Evolutionary conservation across 176 grass and related monocot species (phyloP).

Genomic region (Triticum monococcum): DNA sequence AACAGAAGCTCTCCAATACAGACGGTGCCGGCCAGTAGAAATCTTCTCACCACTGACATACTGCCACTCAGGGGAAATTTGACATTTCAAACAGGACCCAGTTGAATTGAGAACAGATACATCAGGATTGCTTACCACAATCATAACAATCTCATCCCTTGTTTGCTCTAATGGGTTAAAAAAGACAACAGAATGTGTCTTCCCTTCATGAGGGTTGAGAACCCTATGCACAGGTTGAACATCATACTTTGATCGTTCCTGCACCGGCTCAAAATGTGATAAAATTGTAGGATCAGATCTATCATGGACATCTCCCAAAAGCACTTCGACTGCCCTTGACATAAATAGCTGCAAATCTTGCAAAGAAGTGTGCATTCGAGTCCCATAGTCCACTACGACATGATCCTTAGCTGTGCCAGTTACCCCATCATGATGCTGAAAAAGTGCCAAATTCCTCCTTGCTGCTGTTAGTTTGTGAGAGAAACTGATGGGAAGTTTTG

Average conservation of each 20-base stretch:
- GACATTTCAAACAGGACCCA: conserved; percentile 86
- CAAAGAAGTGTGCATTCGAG: conserved; percentile 91
- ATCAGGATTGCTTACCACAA: conserved; percentile 66
- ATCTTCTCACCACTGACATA: conserved; percentile 46
- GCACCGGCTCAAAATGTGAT: conserved; percentile 75
- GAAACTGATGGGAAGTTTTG: conserved; percentile 73
- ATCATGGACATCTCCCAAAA: conserved; percentile 80
- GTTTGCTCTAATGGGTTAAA: conserved; percentile 94
- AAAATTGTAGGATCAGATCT: conserved; percentile 78
- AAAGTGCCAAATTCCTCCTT: conserved; percentile 95
- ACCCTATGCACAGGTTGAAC: conserved; percentile 75
- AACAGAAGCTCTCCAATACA: conserved; percentile 95
- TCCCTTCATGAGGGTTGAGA: conserved; percentile 52
- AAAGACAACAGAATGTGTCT: conserved; percentile 54
- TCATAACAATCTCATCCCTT: conserved; percentile 95
- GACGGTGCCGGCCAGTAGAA: conserved; percentile 66
- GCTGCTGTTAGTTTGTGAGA: conserved; percentile 94
- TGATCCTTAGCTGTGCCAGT: conserved; percentile 98
- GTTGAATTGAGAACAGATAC: conserved; percentile 75
- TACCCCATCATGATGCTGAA: conserved; percentile 99
- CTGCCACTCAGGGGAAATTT: conserved; percentile 90
- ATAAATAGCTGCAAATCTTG: conserved; percentile 93
- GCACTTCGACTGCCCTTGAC: conserved; percentile 77
- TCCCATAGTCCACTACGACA: conserved; percentile 88
- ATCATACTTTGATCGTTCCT: conserved; percentile 88